phyloP scores from a whole-genome alignment of 2,329 filamentous ascomycete species.

The Alternaria hordeiaustralica region DNA sequence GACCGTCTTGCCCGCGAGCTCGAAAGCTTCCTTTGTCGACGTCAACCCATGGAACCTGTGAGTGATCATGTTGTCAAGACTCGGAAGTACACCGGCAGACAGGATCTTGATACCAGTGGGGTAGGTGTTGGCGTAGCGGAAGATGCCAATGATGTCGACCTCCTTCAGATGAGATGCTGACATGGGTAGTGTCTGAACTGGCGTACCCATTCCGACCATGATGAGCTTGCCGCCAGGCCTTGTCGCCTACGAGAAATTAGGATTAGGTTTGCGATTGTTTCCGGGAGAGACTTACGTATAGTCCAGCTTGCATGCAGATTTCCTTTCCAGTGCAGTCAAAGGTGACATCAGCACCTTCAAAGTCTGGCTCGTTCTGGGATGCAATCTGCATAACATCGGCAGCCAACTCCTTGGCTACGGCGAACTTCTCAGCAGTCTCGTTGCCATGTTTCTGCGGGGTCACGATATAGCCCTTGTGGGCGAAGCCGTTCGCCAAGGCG shows the following conservation, averaged over 20 bases:
- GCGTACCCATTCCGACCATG: constrained; percentile 65
- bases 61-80: constrained; percentile 61
- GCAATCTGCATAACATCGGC: constrained; percentile 46
- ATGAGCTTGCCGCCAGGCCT: constrained; percentile 60
- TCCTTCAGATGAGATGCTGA: constrained; percentile 62
- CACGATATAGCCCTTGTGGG: constrained; percentile 48
- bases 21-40: constrained; percentile 60
- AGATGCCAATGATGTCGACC: constrained; percentile 64
- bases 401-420: constrained; percentile 45
- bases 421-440: constrained; percentile 43
- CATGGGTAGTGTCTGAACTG: constrained; percentile 61
- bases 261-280: background rate
- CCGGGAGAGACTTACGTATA: constrained; percentile 43
- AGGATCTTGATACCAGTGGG: constrained; percentile 61
- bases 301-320: constrained; percentile 52
- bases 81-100: constrained; percentile 57
- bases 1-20: constrained; percentile 57
- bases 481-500: constrained; percentile 48
- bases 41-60: constrained; percentile 57
- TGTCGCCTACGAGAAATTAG: constrained; percentile 42
- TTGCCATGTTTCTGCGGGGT: constrained; percentile 28
- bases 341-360: constrained; percentile 50
- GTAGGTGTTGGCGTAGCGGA: constrained; percentile 63
- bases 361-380: constrained; percentile 44
- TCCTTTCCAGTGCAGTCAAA: constrained; percentile 54